Evolutionary conservation across 164 flowering plant species (phyloP).

Genomic region (Tetrastigma voinierianum): DNA sequence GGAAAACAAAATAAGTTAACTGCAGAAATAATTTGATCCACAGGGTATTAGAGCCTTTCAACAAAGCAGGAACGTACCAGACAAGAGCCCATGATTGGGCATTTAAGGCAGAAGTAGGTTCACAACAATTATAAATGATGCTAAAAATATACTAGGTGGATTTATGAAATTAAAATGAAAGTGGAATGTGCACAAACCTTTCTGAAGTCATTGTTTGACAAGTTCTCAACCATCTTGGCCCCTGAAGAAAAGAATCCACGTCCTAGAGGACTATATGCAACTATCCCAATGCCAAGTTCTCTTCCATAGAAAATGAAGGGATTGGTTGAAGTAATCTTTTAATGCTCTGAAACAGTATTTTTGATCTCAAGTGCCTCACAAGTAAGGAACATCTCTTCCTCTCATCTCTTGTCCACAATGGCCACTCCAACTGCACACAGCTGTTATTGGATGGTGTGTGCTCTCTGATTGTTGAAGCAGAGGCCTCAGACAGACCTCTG

Average conservation of each 20-base stretch:
- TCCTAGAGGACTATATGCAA: slow-evolving; percentile 60
- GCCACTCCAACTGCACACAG: slow-evolving; percentile 69
- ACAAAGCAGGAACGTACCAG: no score
- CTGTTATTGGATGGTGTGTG: slow-evolving; percentile 67
- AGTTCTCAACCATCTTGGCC: slow-evolving; percentile 35
- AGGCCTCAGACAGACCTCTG: slow-evolving; percentile 58
- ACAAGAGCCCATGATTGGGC: no score
- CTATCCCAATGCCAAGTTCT: slow-evolving; percentile 59
- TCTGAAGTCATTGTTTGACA: slow-evolving; percentile 36
- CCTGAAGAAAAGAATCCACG: slow-evolving; percentile 57
- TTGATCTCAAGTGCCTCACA: slow-evolving; percentile 11
- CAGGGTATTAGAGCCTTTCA: no score
- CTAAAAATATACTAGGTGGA: no score
- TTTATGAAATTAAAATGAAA: no score
- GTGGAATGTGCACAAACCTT: slow-evolving; percentile 27
- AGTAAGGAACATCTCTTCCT: slow-evolving; percentile 36
- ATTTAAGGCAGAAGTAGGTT: no score
- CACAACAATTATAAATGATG: no score
- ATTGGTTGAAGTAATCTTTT: not conserved
- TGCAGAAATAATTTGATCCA: no score
- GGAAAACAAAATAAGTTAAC: no score
- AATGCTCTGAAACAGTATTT: not conserved
- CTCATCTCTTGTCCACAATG: slow-evolving; percentile 47
- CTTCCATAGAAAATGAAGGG: slow-evolving; percentile 12
- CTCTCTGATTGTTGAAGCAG: slow-evolving; percentile 60